Conservation (phyloP, 805 yeast genomes). For the Zygotorulaspora danielsina region DNA sequence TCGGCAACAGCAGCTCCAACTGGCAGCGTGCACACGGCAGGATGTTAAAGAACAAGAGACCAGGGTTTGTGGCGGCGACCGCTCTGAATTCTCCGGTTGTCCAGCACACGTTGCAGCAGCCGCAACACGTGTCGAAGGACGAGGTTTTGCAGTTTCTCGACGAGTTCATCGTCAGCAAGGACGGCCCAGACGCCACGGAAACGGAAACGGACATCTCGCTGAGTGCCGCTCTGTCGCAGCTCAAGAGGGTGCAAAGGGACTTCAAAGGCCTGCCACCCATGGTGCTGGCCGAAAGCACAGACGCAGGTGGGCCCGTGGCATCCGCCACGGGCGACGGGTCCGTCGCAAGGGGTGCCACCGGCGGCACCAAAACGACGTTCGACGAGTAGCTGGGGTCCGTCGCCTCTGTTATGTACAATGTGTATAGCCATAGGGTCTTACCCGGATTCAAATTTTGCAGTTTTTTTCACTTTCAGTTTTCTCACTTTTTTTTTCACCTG, state of each 20-base stretch:
- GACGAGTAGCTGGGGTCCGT: constrained; percentile 4
- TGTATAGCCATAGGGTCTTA: constrained; percentile 1
- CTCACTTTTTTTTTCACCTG: too few relatives aligned
- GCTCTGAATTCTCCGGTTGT: constrained; percentile 31
- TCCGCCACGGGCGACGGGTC: constrained; percentile 8
- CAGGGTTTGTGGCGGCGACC: constrained; percentile 16
- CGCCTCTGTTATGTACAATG: constrained; percentile 1
- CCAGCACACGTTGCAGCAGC: constrained; percentile 22
- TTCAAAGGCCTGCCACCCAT: constrained; percentile 75
- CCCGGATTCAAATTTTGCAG: constrained; percentile 4
- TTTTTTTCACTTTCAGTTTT: too few relatives aligned
- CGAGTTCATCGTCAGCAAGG: constrained; percentile 29
- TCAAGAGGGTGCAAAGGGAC: constrained; percentile 70
- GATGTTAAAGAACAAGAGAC: constrained; percentile 30
- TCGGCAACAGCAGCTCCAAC: background rate
- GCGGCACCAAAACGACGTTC: constrained; percentile 31
- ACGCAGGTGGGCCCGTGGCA: background rate
- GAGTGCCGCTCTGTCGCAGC: constrained; percentile 46
- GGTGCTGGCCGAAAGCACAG: constrained; percentile 10
- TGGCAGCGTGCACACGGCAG: too few relatives aligned
- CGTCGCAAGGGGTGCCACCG: constrained; percentile 25
- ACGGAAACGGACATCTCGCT: constrained; percentile 28
- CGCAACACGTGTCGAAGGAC: constrained; percentile 28
- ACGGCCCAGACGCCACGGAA: constrained; percentile 13
- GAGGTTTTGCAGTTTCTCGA: constrained; percentile 28